Evolutionary conservation across 1,284 basidiomycete species (phyloP), one percentile per base, ranked within the genome.

Genomic region (Lignosus rhinocerotis): DNA sequence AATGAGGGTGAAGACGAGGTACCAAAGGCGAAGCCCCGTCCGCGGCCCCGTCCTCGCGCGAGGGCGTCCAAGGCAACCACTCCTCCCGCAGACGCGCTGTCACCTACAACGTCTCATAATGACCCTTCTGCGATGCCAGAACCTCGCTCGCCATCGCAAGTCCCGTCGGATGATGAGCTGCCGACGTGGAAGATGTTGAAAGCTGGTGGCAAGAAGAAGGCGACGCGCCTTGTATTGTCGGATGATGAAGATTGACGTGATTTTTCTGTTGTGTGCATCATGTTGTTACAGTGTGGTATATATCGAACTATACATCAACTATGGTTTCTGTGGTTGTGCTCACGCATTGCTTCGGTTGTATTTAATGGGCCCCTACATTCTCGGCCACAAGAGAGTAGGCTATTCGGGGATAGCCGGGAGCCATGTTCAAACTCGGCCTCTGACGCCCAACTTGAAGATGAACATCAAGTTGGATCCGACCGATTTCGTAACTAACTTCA

Each of bases 31-130:
- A 66, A 67, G 45, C 65, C 72, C 11, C 60, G 58, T 12, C 69
- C 69, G 16, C 64, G 66, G 0, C 67, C 70, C 16, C 65, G 67
- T 41, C 67, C 70, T 31, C 57, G 57, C 1, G 50, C 50, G 0
- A 58, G 31, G 41, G 36, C 47, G 6, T 44, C 57, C 9, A 41
- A 39, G 16, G 39, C 47, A 30, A 39, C 55, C 6, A 42, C 25
- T 31, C 39, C 48, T 4, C 21, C 31, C 14, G 41, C 21, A 6
- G 58, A 34, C 17, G 39, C 38, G 3, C 19, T 53, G 31, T 38
- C 55, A 0, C 51, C 31, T 0, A 38, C 21, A 5, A 21, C 41
- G 2, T 14, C 32, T 9, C 41, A 14, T 14, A 34, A 6, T 2
- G 12, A 10, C 6, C 9, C 38, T 19, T 32, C n/a, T n/a, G 21